Percentiles rank a stretch among this genome's conserved stretches.
phyloP scores from a whole-genome alignment of 2,329 filamentous ascomycete species.

The Amylocarpus encephaloides region DNA sequence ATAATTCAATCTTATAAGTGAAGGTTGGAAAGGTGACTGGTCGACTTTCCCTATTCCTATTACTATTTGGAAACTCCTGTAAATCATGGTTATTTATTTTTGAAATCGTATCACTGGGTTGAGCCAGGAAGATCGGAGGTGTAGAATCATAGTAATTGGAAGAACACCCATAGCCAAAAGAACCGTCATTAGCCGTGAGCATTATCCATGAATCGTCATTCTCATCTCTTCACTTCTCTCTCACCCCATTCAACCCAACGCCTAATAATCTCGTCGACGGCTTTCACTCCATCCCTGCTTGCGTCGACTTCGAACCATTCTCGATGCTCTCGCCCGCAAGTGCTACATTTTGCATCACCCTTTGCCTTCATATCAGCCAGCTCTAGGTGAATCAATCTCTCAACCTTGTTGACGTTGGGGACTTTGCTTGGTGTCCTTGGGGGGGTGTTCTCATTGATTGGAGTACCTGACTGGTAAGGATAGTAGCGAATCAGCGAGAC shows the following conservation, averaged over 20 bases:
- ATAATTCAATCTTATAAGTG: too few species aligned
- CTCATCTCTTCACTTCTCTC: slow-evolving; percentile 21
- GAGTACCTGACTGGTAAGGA: slow-evolving; percentile 54
- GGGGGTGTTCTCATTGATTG: slow-evolving; percentile 16
- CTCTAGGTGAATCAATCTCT: slow-evolving; percentile 86
- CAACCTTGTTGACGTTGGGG: slow-evolving; percentile 79
- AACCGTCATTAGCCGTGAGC: too few species aligned
- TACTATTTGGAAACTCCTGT: too few species aligned
- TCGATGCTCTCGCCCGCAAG: slow-evolving; percentile 77
- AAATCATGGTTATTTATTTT: too few species aligned
- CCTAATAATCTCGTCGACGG: slow-evolving; percentile 66
- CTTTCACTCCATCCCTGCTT: slow-evolving; percentile 15
- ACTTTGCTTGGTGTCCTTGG: slow-evolving; percentile 57
- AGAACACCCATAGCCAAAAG: too few species aligned
- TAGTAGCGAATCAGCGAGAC: slow-evolving; percentile 87
- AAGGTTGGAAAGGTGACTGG: too few species aligned
- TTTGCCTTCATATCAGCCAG: slow-evolving; percentile 55
- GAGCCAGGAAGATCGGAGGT: too few species aligned
- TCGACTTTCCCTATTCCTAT: too few species aligned
- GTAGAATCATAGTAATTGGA: too few species aligned
- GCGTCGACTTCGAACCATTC: slow-evolving; percentile 90
- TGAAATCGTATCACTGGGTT: too few species aligned
- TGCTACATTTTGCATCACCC: slow-evolving; percentile 55
- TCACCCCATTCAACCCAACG: slow-evolving; percentile 74
- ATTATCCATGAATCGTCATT: too few species aligned